phyloP scores from a whole-genome alignment of 1,284 basidiomycete genomes.

The Amylostereum areolatum region DNA sequence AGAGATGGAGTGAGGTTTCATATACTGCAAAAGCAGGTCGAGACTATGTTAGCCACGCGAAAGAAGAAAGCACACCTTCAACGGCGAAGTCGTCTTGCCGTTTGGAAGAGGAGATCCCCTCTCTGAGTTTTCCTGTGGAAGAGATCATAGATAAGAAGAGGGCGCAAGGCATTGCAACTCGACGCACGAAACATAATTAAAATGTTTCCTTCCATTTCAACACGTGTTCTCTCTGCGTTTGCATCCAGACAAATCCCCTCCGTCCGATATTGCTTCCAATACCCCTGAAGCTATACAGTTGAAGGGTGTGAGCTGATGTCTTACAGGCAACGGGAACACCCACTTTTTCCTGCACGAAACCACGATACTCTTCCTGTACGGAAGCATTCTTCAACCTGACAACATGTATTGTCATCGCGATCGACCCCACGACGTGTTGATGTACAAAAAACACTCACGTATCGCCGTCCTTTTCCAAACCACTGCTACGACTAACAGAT shows the following conservation, averaged over 20 bases:
- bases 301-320: conserved; percentile 13
- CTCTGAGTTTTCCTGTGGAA: conserved; percentile 58
- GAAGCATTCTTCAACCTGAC: conserved; percentile 3
- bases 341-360: conserved; percentile 4
- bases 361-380: conserved; percentile 4
- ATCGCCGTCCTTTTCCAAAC: conserved; percentile 7
- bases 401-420: background rate
- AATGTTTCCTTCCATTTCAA: conserved; percentile 53
- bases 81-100: conserved; percentile 52
- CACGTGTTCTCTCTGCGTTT: conserved; percentile 29
- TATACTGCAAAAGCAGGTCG: conserved; percentile 50
- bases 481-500: conserved; percentile 6
- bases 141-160: background rate
- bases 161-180: background rate
- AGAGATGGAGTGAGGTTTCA: conserved; percentile 63
- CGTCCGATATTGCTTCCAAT: conserved; percentile 45
- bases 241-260: conserved; percentile 28
- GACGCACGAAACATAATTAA: conserved; percentile 60
- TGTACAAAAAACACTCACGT: conserved; percentile 1
- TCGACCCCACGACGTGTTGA: background rate
- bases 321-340: too few relatives aligned
- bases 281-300: conserved; percentile 52
- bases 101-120: conserved; percentile 55
- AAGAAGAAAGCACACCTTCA: conserved; percentile 51
- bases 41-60: too few relatives aligned